Conservation (phyloP, 352 stramenopile species). For the Phytophthora cajani region DNA sequence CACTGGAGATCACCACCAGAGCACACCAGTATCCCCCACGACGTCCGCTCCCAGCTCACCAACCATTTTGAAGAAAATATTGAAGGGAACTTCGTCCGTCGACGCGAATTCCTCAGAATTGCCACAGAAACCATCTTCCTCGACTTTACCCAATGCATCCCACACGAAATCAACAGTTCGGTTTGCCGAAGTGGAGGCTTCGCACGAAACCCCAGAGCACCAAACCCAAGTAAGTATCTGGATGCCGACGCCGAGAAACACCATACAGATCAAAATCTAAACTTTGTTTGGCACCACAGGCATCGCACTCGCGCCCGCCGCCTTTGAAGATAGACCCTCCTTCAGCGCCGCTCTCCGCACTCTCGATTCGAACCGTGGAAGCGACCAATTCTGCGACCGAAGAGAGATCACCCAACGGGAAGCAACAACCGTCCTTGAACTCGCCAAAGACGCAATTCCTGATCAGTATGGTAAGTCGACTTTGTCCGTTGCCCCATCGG, state of each 20-base stretch:
- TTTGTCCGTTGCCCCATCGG: background rate
- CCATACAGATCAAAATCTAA: background rate
- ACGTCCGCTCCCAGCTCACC: background rate
- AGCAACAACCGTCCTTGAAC: background rate
- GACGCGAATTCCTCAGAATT: background rate
- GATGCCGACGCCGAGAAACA: background rate
- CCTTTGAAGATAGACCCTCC: conserved; percentile 1
- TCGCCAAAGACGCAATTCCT: conserved; percentile 30
- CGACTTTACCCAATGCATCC: background rate
- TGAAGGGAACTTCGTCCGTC: background rate
- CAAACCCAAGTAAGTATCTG: background rate
- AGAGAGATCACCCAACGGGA: background rate
- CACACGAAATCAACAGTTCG: conserved; percentile 9
- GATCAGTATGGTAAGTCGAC: conserved; percentile 52
- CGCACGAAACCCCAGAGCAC: background rate
- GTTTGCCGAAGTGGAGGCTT: conserved; percentile 1
- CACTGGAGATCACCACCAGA: conserved; percentile 8
- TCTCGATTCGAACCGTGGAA: conserved; percentile 38
- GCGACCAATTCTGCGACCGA: conserved; percentile 1
- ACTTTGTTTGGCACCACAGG: background rate
- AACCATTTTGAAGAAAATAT: background rate
- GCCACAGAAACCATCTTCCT: background rate
- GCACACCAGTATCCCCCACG: background rate
- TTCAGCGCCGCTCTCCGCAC: conserved; percentile 2
- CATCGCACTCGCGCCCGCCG: background rate